Base-by-base conservation (phyloP, 768 basidiomycete genomes). In the Tricholoma terreum region DNA sequence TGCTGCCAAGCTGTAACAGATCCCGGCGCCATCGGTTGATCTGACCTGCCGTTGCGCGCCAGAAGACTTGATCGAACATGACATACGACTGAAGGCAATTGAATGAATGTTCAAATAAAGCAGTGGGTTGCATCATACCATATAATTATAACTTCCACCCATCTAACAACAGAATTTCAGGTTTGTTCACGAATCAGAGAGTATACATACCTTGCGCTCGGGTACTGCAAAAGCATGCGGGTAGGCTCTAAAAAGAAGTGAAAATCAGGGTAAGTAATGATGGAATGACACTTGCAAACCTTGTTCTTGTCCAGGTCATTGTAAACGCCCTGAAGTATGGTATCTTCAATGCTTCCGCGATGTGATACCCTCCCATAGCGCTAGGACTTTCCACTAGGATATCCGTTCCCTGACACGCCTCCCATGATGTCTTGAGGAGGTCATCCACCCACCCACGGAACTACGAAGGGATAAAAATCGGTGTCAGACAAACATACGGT, bases 361-460 rank as follows among this genome's bases (percentile, higher is more conserved):
- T 96, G 66, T 99, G 96, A 61, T 90, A 90, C 9, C 96, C 96
- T 24, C 87, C 94, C 92, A 99, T 99, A 10, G 96, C 94, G 67
- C 92, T 94, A 0, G 96, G 96, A 66, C 91, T 93, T 74, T 99
- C 96, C 45, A 99, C 78, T 38, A 99, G 80, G 27, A 98, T 83
- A 69, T 99, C 95, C 0, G 93, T 93, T 34, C 85, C 87, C 73
- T 96, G 94, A 67, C 97, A 98, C 0, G 94, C 95, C 63, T 94
- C 89, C 94, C 95, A 98, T 1, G 94, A 91, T 0, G 94, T 94
- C 71, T 87, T 88, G 46, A 99, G 82, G 7, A 99, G 80, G 69
- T 99, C 97, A 67, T 99, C 97, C 36, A 98, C 77, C 96, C 96
- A 98, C 9, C 94, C 94, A 52, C 97, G 89, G 77, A 98, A 98